Evolutionary conservation across 2,329 filamentous ascomycete genomes (phyloP).

Genomic region (Juglanconis sp.): DNA sequence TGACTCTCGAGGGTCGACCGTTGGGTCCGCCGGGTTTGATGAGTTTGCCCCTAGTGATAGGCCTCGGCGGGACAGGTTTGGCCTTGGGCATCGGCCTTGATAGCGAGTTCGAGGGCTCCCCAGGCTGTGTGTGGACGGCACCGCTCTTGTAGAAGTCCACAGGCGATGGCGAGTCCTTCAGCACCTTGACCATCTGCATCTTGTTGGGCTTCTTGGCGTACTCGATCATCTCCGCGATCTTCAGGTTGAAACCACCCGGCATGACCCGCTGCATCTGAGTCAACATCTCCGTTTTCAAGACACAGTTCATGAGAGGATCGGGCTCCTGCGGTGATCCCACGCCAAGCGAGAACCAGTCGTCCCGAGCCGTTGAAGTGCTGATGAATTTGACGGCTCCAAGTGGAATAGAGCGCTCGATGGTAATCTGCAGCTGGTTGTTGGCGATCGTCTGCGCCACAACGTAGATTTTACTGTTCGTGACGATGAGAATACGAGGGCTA

Average conservation of each 20-base stretch:
- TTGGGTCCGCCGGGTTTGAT: conserved; percentile 86
- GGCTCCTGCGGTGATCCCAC: conserved; percentile 87
- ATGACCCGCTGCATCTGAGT: conserved; percentile 82
- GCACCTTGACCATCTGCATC: conserved; percentile 78
- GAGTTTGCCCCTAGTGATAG: conserved; percentile 89
- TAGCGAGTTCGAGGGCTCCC: conserved; percentile 77
- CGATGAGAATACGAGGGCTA: conserved; percentile 76
- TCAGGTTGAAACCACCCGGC: conserved; percentile 76
- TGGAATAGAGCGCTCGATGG: conserved; percentile 76
- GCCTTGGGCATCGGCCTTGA: conserved; percentile 84
- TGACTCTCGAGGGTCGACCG: conserved; percentile 72
- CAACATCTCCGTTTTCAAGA: conserved; percentile 97
- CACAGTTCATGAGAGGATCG: conserved; percentile 88
- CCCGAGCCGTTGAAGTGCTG: conserved; percentile 73
- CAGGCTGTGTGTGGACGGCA: conserved; percentile 79
- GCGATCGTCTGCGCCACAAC: conserved; percentile 80
- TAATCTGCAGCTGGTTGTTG: conserved; percentile 77
- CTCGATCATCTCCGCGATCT: conserved; percentile 80
- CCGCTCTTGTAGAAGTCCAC: conserved; percentile 93
- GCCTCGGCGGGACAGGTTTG: conserved; percentile 81
- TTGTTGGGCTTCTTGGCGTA: conserved; percentile 99
- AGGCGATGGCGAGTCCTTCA: conserved; percentile 77
- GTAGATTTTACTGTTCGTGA: conserved; percentile 85
- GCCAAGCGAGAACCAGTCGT: conserved; percentile 96
- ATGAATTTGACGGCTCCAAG: conserved; percentile 87